phyloP scores from a whole-genome alignment of 176 grass and related monocot genomes.

The Juncus inflexus region DNA sequence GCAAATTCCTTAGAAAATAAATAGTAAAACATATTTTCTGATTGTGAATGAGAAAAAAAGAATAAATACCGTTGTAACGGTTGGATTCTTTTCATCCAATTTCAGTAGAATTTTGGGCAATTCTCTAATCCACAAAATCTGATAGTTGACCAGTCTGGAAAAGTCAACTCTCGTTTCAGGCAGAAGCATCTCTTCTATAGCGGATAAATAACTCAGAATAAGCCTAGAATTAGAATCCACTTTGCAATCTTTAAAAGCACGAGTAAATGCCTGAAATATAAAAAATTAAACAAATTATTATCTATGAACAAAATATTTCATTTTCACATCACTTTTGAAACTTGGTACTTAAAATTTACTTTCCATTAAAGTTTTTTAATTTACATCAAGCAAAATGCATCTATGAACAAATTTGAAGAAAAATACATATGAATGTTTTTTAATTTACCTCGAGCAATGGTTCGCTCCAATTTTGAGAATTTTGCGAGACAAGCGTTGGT shows the following conservation, averaged over 20 bases:
- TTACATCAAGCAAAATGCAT: too few species aligned
- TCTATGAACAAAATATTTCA: too few species aligned
- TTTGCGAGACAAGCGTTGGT: constrained; percentile 47
- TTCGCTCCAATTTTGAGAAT: constrained; percentile 39
- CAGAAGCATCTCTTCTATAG: constrained; percentile 48
- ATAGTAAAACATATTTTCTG: too few species aligned
- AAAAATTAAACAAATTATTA: too few species aligned
- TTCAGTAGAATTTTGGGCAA: constrained; percentile 46
- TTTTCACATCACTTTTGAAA: too few species aligned
- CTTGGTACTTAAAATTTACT: too few species aligned
- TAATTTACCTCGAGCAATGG: constrained; percentile 60
- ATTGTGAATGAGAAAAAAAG: too few species aligned
- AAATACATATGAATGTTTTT: too few species aligned
- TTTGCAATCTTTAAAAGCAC: constrained; percentile 53
- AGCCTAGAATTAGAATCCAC: constrained; percentile 67
- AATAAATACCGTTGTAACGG: constrained; percentile 35
- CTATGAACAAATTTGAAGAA: too few species aligned
- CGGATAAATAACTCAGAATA: constrained; percentile 53
- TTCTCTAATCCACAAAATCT: constrained; percentile 48
- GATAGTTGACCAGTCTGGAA: constrained; percentile 23
- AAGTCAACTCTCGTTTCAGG: constrained; percentile 18
- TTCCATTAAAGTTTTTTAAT: too few species aligned
- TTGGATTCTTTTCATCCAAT: constrained; percentile 49
- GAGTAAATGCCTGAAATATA: constrained; percentile 79
- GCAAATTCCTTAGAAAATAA: too few species aligned